Evolutionary conservation across 352 stramenopile species (phyloP).

Genomic region (Lagenidium giganteum): DNA sequence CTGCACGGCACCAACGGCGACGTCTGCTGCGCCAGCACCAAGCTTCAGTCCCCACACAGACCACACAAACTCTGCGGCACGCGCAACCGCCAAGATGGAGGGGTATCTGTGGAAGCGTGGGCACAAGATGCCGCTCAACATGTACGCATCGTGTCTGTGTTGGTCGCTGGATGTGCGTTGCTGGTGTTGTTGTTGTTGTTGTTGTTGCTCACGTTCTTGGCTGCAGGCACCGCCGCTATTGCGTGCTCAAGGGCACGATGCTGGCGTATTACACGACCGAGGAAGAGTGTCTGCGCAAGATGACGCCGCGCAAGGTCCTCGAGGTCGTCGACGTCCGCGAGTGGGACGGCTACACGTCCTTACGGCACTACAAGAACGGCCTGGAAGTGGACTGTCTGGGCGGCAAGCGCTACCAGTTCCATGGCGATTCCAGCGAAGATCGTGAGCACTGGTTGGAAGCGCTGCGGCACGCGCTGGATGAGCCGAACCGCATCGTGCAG

Average conservation of each 20-base stretch:
- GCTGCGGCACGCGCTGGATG: conserved; percentile 57
- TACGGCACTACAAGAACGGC: conserved; percentile 23
- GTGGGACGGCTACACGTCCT: too few species aligned
- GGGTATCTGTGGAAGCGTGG: too few species aligned
- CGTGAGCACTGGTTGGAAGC: conserved; percentile 53
- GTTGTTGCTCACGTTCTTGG: neutral
- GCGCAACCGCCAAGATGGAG: too few species aligned
- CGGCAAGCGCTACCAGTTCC: conserved; percentile 44
- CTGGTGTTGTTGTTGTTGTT: too few species aligned
- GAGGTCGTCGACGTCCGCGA: conserved; percentile 33
- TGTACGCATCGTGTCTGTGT: neutral
- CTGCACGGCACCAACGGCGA: too few species aligned
- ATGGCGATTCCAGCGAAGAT: conserved; percentile 44
- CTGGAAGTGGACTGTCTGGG: conserved; percentile 34
- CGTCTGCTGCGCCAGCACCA: too few species aligned
- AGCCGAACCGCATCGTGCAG: conserved; percentile 63
- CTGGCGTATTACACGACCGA: conserved; percentile 38
- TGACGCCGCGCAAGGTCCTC: conserved; percentile 34
- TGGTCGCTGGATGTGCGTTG: too few species aligned
- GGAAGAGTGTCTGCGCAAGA: conserved; percentile 27
- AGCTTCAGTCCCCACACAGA: too few species aligned
- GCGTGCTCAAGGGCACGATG: conserved; percentile 62
- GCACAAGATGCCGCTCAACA: too few species aligned
- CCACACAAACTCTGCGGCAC: too few species aligned
- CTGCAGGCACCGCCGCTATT: conserved; percentile 46